A percentile compares a stretch with the other conserved stretches of the same genome.
These are phyloP conservation scores for Colletotrichum sp. DNA, from an alignment of 2,329 filamentous ascomycete genomes.

Conservation along the genomic window DNA sequence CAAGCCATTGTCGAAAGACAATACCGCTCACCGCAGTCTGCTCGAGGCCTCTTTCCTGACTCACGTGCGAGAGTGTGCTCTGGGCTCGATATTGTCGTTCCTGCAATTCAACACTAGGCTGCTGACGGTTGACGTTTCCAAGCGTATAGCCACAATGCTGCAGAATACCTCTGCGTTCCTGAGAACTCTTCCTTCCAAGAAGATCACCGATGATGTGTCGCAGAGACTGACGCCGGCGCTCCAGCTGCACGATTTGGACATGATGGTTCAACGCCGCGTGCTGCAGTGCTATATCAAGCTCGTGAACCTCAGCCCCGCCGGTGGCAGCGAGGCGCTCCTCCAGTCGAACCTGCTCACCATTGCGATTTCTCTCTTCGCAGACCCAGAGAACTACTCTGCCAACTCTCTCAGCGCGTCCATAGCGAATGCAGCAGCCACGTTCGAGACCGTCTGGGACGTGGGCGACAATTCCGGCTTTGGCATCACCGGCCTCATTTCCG, in stretches of 20 bases:
- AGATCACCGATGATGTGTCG: constrained; percentile 83
- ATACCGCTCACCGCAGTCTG: constrained; percentile 80
- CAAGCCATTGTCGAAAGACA: constrained; percentile 92
- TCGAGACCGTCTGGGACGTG: constrained; percentile 95
- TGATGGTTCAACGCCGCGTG: constrained; percentile 92
- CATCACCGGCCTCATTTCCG: constrained; percentile 82
- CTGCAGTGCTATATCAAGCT: constrained; percentile 94
- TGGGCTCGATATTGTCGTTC: constrained; percentile 91
- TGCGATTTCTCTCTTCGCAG: constrained; percentile 89
- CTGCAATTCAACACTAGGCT: constrained; percentile 91
- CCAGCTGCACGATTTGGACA: constrained; percentile 86
- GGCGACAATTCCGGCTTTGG: constrained; percentile 95
- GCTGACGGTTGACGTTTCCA: constrained; percentile 91
- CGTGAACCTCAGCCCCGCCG: constrained; percentile 84
- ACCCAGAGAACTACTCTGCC: constrained; percentile 86
- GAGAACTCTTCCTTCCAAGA: constrained; percentile 82
- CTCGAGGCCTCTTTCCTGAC: constrained; percentile 92
- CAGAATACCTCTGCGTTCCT: constrained; percentile 93
- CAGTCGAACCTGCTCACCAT: constrained; percentile 92
- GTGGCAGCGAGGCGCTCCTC: constrained; percentile 82
- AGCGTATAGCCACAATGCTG: constrained; percentile 90
- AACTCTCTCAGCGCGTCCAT: constrained; percentile 90
- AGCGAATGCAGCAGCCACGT: constrained; percentile 85
- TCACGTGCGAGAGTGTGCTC: constrained; percentile 91
- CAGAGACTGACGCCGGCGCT: constrained; percentile 85